Evolutionary conservation across 345 rosid genomes (phyloP).

Genomic region (Eucalyptus cloeziana): DNA sequence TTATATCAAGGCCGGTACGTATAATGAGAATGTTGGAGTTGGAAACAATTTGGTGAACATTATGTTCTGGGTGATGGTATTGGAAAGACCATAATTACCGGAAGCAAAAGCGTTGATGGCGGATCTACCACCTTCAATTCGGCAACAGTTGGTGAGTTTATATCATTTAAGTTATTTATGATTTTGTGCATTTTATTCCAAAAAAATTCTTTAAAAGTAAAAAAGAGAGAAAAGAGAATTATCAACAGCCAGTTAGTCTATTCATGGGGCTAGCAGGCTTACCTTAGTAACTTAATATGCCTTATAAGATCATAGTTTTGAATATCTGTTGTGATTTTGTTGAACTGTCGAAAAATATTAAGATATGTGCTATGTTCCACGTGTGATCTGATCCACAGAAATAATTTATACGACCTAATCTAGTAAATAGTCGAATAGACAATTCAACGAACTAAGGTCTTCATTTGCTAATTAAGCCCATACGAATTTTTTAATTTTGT

Average conservation of each 20-base stretch:
- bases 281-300: not conserved
- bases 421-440: not conserved
- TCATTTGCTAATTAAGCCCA: not conserved
- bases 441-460: not conserved
- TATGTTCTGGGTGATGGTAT: constrained; percentile 82
- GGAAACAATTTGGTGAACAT: constrained; percentile 33
- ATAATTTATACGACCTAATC: not conserved
- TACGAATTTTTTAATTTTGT: not conserved
- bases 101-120: constrained; percentile 83
- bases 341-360: not conserved
- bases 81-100: constrained; percentile 66
- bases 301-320: not conserved
- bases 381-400: not conserved
- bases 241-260: not conserved
- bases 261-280: not conserved
- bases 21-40: constrained; percentile 56
- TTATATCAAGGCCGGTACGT: constrained; percentile 59
- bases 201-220: not conserved
- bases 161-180: not conserved
- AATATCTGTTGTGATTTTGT: not conserved
- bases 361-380: not conserved
- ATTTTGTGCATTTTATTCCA: not conserved
- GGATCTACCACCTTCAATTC: constrained; percentile 84
- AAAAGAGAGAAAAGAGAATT: not conserved
- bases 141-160: constrained; percentile 75